Base-by-base conservation (phyloP, 208 protist species). In the Crithidia acanthocephali region DNA sequence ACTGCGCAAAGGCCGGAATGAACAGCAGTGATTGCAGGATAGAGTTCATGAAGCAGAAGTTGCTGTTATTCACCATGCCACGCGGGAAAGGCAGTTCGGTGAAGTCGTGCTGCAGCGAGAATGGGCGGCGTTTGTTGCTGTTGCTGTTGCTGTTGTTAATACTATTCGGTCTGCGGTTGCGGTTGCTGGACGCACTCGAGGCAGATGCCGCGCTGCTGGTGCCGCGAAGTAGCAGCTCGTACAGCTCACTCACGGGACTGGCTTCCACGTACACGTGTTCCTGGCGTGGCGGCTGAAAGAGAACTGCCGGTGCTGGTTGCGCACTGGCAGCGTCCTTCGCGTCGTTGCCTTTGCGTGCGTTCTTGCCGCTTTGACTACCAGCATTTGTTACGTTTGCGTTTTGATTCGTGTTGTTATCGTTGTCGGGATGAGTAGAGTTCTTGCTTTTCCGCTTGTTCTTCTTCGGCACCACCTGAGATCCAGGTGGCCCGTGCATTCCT, bases 31-130 rank as follows among this genome's bases (percentile, higher is more conserved):
- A 74, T 52, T 96, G 91, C 67, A 93, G 47, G 8, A 93, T 79
- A 1, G 88, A 80, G 73, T 94, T 94, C 69, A 96, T 94, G 68
- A 92, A 96, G 75, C 91, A 96, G 59, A 80, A 93, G 69, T 96
- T 92, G 61, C 74, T 84, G 64, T 69, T 90, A 57, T 96, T 96
- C 13, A 86, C 30, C 18, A 96, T 83, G 4, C 91, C 91, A 53
- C 84, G 82, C 28, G 86, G 76, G 56, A 74, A 80, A 5, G 82
- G 86, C 1, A 78, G 66, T 8, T 79, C 27, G 23, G 6, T 62
- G 67, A 92, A 93, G 23, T 30, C 25, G 0, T 55, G 47, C 16
- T 76, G 74, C 76, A 92, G 83, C 4, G 28, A 20, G 10, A 57
- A 59, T 8, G 70, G 8, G 13, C 53, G 47, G 6, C 61, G 32